Evolutionary conservation across 495 filamentous ascomycete species (phyloP), one percentile per base, ranked within the genome.

Genomic region (Penicillium pulvis): DNA sequence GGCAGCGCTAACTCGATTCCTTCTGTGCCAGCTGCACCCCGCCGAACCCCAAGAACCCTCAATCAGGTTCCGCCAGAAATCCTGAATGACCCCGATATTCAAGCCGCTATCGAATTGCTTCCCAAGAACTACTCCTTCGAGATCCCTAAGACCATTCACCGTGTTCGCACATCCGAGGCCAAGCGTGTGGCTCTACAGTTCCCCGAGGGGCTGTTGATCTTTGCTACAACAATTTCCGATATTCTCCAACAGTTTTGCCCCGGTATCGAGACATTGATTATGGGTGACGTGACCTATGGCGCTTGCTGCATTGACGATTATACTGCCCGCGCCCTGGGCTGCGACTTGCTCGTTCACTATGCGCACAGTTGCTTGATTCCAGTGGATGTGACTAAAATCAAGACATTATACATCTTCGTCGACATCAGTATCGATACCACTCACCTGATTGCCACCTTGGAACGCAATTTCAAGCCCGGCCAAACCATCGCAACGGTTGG

Each of bases 251-350:
- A 89, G 61, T 99, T 99, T 79, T 99, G 94, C 71, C 87, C 92
- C 0, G 92, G 90, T 4, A 87, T 86, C 42, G 88, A 93, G 66
- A 97, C 95, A 0, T 77, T 97, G 16, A 98, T 99, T 71, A 98
- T 99, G 94, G 94, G 95, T 51, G 94, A 99, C 64, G 94, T 99
- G 26, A 99, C 94, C 0, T 99, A 99, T 75, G 94, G 94, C 47
- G 94, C 94, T 3, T 99, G 94, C 78, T 99, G 94, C 68, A 97
- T 99, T 60, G 94, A 99, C 69, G 94, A 99, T 76, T 99, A 93
- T 75, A 98, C 94, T 0, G 94, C 94, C 0, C 84, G 94, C 19
- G 94, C 94, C 0, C 82, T 99, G 26, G 95, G 90, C 1, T 99
- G 94, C 65, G 94, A 99, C 69, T 76, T 99, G 3, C 81, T 99